Base-by-base conservation (phyloP, 352 stramenopile genomes). In the Pythium oligandrum region DNA sequence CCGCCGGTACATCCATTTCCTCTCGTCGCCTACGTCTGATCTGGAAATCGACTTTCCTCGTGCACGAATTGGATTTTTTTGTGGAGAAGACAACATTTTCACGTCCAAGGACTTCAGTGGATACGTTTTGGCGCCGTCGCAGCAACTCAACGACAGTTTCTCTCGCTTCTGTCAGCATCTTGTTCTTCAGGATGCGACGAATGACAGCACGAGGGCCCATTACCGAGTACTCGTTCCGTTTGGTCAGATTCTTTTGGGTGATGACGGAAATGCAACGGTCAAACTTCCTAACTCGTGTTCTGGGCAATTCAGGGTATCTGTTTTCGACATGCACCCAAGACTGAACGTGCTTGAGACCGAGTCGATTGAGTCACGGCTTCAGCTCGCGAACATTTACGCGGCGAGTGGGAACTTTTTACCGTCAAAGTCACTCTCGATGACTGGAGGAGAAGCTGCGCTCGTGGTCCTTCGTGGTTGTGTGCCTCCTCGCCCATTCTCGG, bases 11-110 rank as follows among this genome's bases (percentile, higher is more conserved):
- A 61, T 75, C 2, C 66, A 86, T 54, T 51, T 61, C 3, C 45
- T 83, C 0, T 40, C 45, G 8, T 58, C 60, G n/a, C 35, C 48
- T 3, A 3, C 34, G 2, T 39, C 40, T 1, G 17, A 40, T 5
- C n/a, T 85, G 4, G 68, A 73, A 7, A 58, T 86, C 42, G 63
- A 75, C 6, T 35, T 86, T 0, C 75, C 75, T 2, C 58, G 78
- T 0, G 84, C 66, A n/a, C 64, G 66, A 3, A 42, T 83, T 44
- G 70, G 45, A 1, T 82, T 88, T 57, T 32, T 46, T 1, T 33
- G 77, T 3, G 56, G 69, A 11, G 11, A 39, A 1, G 12, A 9
- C 4, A 38, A 35, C 12, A 36, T 63, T 3, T 42, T 83, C 0
- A 40, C 47, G 5, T 84, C 73, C 1, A 40, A 63, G 11, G 61